Base-by-base conservation (phyloP, 305 asterid species). In the Fraxinus latifolia region DNA sequence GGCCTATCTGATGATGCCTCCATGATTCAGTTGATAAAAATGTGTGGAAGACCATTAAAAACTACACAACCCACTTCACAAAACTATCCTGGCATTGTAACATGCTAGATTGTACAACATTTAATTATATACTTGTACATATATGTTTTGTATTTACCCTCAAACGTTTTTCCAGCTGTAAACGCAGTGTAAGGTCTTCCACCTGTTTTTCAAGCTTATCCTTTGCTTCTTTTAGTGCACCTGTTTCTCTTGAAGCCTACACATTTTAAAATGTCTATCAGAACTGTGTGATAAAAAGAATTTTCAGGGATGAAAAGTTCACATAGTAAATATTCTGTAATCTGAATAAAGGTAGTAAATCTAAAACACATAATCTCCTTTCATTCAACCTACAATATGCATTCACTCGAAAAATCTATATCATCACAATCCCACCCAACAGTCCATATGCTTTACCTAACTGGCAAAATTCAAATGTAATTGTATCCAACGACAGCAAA, bases 161-260 rank as follows among this genome's bases (percentile, higher is more conserved):
- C 73, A 91, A 87, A 9, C 95, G 97, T 89, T 93, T 94, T 89
- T 96, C 98, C 87, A 93, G 90, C 92, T 94, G 97, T 83, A 94
- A 84, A 82, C 96, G 93, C 89, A 91, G 87, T 47, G 96, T 90
- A 77, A 96, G 98, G 84, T 94, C 99, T 88, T 96, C 97, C 87
- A 96, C 97, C 81, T 90, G 92, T 91, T 93, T 93, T 90, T 93
- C 97, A 88, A 96, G 99, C 89, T 94, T 94, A 88, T 92, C 92
- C 87, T 96, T 96, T 36, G 97, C 97, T 89, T 93, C 97, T 86
- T 91, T 91, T 74, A 96, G 97, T 19, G 97, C 97, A n/a, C 98
- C 98, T 17, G 98, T 90, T 90, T 93, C 99, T 88, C 93, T 91
- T 67, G 98, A 87, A 81, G 96, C 98, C 99, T 96, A 87, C 86